Evolutionary conservation across 2,329 filamentous ascomycete species (phyloP), one percentile per base, ranked within the genome.

Genomic region (Paracoccidioides lutzii): DNA sequence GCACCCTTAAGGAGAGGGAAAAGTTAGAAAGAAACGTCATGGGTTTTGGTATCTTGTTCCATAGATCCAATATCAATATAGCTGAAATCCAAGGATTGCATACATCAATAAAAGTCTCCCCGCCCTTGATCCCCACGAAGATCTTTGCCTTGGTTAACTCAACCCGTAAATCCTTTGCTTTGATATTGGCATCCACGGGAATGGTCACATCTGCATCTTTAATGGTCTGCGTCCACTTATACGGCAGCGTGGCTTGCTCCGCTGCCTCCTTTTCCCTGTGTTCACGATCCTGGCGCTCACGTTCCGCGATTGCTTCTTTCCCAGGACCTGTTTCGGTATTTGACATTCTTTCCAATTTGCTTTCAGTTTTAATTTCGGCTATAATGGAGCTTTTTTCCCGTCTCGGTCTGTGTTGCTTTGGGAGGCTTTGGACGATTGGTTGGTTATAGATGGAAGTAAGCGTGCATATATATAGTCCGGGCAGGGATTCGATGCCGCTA

Each of bases 171-270:
- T 98, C 93, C 63, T 80, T 81, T 42, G 83, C 88, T 73, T 94
- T 94, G 63, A 91, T 76, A 71, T 90, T 95, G 30, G 80, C 85
- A 0, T 91, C 86, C 0, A 98, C 82, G 33, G 80, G 76, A 57
- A 94, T 79, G 52, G 80, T 85, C 65, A 97, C 75, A 67, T 95
- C 88, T 58, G 96, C 75, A 67, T 97, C 93, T 63, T 79, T 79
- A 69, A 98, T 95, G 30, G 87, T 90, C 75, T 98, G 93, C 9
- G 81, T 87, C 93, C 93, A 98, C 75, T 94, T 93, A 83, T 98
- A 98, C 0, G 93, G 93, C 44, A 98, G 83, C 30, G 85, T 81
- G 44, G 84, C 86, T 76, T 98, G 93, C 75, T 98, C 93, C 64
- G 84, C 86, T 56, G 81, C 78, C 75, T 98, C 90, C 69, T 85